Base-by-base conservation (phyloP, 495 filamentous ascomycete species). In the Penicillium odoratum region DNA sequence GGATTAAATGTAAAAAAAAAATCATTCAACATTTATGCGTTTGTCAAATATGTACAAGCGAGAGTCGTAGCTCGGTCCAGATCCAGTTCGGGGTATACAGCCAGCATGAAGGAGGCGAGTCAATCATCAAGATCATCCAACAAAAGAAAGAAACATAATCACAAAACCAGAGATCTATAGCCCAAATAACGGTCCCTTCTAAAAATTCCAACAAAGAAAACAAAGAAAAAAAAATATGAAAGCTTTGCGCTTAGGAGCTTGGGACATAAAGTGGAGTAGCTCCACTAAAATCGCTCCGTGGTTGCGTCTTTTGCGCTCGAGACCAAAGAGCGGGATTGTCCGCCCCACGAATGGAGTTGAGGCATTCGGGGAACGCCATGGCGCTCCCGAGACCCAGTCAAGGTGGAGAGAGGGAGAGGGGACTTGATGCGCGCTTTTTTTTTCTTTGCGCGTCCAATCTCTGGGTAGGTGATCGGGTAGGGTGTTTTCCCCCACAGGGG, bases 111-210 rank as follows among this genome's bases (percentile, higher is more conserved):
- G 46, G 45, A 54, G 25, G 54, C 40, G 54, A 50, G 56, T 60
- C 5, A 55, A 60, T 57, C 59, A 57, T 61, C 49, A 61, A 43
- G 53, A 48, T 61, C 51, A 50, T 31, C 46, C 46, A 42, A n/a
- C 47, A 51, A 58, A 36, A 49, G 45, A 30, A 51, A 7, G 16
- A 10, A 45, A 30, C 42, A 36, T 4, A 38, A 36, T 46, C 50
- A 31, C 13, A n/a, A 11, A 36, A 13, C 25, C 10, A 40, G 5
- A 51, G 13, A 21, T 36, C 29, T 36, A 33, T 34, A 46, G 46
- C 46, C 28, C 46, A 53, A 53, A 15, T 53, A 21, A 40, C 34
- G 3, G 8, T 42, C 21, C 51, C 36, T 53, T 53, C 21, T 53
- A 53, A 46, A 33, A 28, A 4, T 31, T 8, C 52, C 28, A 29